phyloP scores from a whole-genome alignment of 768 basidiomycete genomes.

The Cyclocybe cylindracea region DNA sequence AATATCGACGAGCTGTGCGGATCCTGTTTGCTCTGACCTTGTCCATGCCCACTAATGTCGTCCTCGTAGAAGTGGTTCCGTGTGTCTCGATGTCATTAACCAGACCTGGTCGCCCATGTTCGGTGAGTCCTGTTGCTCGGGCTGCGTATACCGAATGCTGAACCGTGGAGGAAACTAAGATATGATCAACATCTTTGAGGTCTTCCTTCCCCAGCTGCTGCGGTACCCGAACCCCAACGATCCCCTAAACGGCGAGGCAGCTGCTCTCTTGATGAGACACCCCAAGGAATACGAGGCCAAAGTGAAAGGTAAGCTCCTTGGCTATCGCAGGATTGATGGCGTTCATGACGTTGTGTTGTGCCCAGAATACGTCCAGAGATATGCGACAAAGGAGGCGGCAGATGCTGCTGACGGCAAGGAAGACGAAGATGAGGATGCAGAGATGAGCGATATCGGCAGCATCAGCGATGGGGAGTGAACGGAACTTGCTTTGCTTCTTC shows the following conservation, averaged over 20 bases:
- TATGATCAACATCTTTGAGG: slow-evolving; percentile 99
- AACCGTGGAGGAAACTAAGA: slow-evolving; percentile 46
- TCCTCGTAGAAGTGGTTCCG: slow-evolving; percentile 81
- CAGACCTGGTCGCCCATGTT: slow-evolving; percentile 99
- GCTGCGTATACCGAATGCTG: neutral
- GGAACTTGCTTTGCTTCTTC: slow-evolving; percentile 7
- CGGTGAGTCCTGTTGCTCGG: slow-evolving; percentile 52
- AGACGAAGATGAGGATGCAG: slow-evolving; percentile 76
- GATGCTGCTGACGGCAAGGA: slow-evolving; percentile 73
- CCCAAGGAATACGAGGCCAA: slow-evolving; percentile 94
- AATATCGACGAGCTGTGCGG: slow-evolving; percentile 98
- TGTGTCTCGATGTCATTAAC: slow-evolving; percentile 98
- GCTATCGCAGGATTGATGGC: neutral
- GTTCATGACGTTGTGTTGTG: neutral
- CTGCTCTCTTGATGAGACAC: slow-evolving; percentile 95
- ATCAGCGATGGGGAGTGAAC: slow-evolving; percentile 67
- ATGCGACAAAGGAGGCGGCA: slow-evolving; percentile 87
- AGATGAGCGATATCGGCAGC: slow-evolving; percentile 87
- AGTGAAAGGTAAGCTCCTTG: slow-evolving; percentile 73
- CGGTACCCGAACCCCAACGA: slow-evolving; percentile 99
- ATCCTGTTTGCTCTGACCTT: slow-evolving; percentile 1
- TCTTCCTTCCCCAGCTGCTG: slow-evolving; percentile 94
- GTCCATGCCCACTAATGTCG: slow-evolving; percentile 3
- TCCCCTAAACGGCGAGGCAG: slow-evolving; percentile 97
- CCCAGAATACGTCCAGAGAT: slow-evolving; percentile 93